phyloP scores from a whole-genome alignment of 768 basidiomycete species.

The Sarcomyxa edulis region DNA sequence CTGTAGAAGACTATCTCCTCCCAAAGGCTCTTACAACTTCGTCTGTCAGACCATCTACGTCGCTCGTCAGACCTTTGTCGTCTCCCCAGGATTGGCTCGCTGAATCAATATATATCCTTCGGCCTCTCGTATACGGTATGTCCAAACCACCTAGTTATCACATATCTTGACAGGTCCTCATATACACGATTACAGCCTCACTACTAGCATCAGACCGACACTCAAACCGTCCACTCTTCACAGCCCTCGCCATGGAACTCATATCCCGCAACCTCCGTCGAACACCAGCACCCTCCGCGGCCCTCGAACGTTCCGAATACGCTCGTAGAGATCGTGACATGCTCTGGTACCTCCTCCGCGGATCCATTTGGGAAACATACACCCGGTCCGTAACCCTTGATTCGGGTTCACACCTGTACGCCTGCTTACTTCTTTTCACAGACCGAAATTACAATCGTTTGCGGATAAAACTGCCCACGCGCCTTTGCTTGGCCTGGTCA shows the following conservation, averaged over 20 bases:
- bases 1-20: constrained; percentile 78
- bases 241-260: constrained; percentile 64
- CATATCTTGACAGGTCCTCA: constrained; percentile 8
- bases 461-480: constrained; percentile 47
- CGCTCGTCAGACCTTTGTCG: constrained; percentile 56
- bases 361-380: constrained; percentile 78
- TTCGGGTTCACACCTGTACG: constrained; percentile 3
- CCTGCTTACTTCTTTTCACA: constrained; percentile 21
- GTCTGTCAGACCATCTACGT: constrained; percentile 65
- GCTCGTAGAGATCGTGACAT: constrained; percentile 79
- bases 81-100: constrained; percentile 71
- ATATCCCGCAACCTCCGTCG: constrained; percentile 73
- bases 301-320: constrained; percentile 73
- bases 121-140: constrained; percentile 77
- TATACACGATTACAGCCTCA: constrained; percentile 31
- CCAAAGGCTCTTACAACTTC: constrained; percentile 73
- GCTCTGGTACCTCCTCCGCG: constrained; percentile 80
- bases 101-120: constrained; percentile 64
- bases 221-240: constrained; percentile 59
- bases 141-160: constrained; percentile 4
- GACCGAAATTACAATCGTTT: constrained; percentile 70
- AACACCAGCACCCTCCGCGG: constrained; percentile 51
- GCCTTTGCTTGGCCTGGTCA: constrained; percentile 64
- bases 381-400: constrained; percentile 46
- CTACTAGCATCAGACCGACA: constrained; percentile 40